These are phyloP conservation scores for Sinapis alba DNA, from an alignment of 441 rosid genomes.

Conservation along the genomic window DNA sequence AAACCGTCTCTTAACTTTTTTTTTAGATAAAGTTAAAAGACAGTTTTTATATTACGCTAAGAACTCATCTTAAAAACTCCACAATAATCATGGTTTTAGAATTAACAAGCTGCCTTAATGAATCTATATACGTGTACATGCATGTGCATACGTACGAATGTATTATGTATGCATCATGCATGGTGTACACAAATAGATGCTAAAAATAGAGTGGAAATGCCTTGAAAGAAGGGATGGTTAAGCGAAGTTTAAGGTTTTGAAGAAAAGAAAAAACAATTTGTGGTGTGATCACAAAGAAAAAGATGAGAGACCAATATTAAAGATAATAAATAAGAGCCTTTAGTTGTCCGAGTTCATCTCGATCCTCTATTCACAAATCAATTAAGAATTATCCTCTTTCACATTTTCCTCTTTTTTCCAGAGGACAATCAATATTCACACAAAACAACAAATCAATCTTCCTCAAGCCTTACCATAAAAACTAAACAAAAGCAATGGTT, in stretches of 20 bases:
- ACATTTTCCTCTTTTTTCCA: conserved; percentile 11
- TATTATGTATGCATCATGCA: conserved; percentile 14
- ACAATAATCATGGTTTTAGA: too few species aligned
- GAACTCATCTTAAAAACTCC: too few species aligned
- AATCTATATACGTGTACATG: not conserved
- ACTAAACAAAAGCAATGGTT: conserved; percentile 32
- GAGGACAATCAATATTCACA: conserved; percentile 16
- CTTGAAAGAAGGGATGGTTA: conserved; percentile 33
- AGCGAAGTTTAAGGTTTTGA: conserved; percentile 21
- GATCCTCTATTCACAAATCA: conserved; percentile 33
- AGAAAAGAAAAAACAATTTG: not conserved
- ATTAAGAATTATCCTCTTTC: conserved; percentile 16
- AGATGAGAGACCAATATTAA: conserved; percentile 21
- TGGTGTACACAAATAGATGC: not conserved
- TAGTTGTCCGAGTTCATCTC: conserved; percentile 34
- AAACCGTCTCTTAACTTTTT: too few species aligned
- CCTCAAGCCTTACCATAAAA: conserved; percentile 18
- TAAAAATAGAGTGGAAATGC: conserved; percentile 20
- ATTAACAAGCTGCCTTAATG: too few species aligned
- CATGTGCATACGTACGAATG: not conserved
- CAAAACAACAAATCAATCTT: conserved; percentile 6
- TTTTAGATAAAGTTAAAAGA: too few species aligned
- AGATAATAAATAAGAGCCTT: conserved; percentile 4
- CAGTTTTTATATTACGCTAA: too few species aligned
- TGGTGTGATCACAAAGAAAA: conserved; percentile 26